Base-by-base conservation (phyloP, 2,329 filamentous ascomycete genomes). In the Cladosporium sp. region DNA sequence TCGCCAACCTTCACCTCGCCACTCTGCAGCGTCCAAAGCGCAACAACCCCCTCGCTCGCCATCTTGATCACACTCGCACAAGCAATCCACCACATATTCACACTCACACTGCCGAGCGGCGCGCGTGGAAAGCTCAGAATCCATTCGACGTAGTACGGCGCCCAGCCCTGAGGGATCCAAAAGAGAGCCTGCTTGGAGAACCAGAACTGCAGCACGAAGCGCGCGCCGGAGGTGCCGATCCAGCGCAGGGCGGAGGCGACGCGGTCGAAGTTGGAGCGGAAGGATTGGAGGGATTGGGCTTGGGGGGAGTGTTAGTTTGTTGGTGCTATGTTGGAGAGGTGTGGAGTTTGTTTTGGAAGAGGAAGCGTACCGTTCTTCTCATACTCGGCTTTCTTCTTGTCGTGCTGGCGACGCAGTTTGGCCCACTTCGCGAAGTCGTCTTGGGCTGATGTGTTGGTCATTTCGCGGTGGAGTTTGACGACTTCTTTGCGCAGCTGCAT, bases 71-170 rank as follows among this genome's bases (percentile, higher is more conserved):
- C 80, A 30, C 84, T 85, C 29, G 82, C 83, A 69, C 92, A 97
- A 18, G 91, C 90, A 56, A 89, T 80, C 64, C 86, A 85, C 93
- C 95, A 99, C 44, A 95, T 84, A 61, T 95, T 89, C 61, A 97
- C 89, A 74, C 90, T 96, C 54, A 99, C 85, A 62, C 89, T 93
- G 27, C 93, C 95, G 54, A 89, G 71, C 37, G 93, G 93, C 37
- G 92, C 93, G 45, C 88, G 80, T 2, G 93, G 93, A 65, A 96
- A 96, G 3, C 87, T 87, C 55, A 97, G 73, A 44, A 96, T 77
- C 91, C 91, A 97, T 73, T 97, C 91, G 36, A 89, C 86, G 65
- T 91, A 93, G 73, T 89, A 89, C 1, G 93, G 93, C 57, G 96
- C 85, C 89, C 90, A 96, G 61, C 87, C 90, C 58, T 84, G 78